Evolutionary conservation across 2,329 filamentous ascomycete genomes (phyloP).

Genomic region (Trichoderma aggressivum): DNA sequence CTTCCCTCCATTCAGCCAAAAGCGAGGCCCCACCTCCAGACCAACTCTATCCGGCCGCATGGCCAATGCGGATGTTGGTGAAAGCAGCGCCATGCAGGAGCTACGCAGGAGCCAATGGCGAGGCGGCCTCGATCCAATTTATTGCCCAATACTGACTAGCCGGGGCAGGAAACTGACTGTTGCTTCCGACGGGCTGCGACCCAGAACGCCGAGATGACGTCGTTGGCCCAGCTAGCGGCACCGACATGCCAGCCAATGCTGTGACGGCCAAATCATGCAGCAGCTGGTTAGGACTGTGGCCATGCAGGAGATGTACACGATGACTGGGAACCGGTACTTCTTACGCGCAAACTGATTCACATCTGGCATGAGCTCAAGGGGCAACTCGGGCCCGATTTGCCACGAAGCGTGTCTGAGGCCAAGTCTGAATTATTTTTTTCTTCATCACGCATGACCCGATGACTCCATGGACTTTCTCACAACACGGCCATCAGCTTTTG

Average conservation of each 20-base stretch:
- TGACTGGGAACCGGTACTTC: not conserved
- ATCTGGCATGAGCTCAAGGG: not conserved
- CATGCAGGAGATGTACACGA: not conserved
- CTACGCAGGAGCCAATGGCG: not conserved
- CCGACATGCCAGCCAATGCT: constrained; percentile 10
- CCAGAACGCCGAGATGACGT: constrained; percentile 12
- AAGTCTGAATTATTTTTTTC: not conserved
- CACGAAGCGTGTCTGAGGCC: not conserved
- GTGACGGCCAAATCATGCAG: constrained; percentile 9
- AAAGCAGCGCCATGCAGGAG: not conserved
- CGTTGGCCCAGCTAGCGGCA: constrained; percentile 10
- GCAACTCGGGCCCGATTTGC: constrained; percentile 6
- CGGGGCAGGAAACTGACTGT: not conserved
- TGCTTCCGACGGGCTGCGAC: constrained; percentile 12
- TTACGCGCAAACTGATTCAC: not conserved
- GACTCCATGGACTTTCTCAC: not conserved
- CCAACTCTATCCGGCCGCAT: constrained; percentile 16
- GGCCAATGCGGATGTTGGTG: constrained; percentile 12
- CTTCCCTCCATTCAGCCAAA: constrained; percentile 15
- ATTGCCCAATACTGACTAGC: constrained; percentile 8
- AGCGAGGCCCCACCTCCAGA: constrained; percentile 6
- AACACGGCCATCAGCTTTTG: constrained; percentile 11
- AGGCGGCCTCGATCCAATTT: not conserved
- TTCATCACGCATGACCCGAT: constrained; percentile 14
- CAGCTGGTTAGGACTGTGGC: not conserved